phyloP scores from a whole-genome alignment of 805 yeast genomes.

The Zygosaccharomyces bisporus region DNA sequence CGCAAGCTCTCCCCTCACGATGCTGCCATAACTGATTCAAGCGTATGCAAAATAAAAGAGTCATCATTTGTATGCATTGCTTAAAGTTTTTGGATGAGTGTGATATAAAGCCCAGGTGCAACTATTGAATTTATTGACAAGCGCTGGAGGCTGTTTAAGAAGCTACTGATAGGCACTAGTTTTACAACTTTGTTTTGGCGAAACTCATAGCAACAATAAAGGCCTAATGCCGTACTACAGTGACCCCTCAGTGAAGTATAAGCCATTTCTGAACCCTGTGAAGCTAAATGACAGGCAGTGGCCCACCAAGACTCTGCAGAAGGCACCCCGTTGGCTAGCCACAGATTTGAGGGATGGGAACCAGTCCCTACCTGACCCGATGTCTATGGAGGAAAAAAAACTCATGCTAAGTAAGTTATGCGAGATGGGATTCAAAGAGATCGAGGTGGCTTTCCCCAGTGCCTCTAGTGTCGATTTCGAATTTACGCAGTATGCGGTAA shows the following conservation, averaged over 20 bases:
- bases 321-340: slow-evolving; percentile 77
- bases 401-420: slow-evolving; percentile 67
- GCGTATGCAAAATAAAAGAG: background rate
- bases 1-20: background rate
- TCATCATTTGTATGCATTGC: background rate
- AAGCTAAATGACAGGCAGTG: slow-evolving; percentile 60
- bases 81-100: background rate
- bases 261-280: slow-evolving; percentile 49
- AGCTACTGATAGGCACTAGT: background rate
- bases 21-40: background rate
- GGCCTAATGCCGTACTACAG: slow-evolving; percentile 31
- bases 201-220: too few relatives aligned
- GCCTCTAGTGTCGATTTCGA: slow-evolving; percentile 82
- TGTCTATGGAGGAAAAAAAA: slow-evolving; percentile 70
- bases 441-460: slow-evolving; percentile 76
- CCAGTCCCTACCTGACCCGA: slow-evolving; percentile 79
- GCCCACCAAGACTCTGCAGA: slow-evolving; percentile 63
- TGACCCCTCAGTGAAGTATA: slow-evolving; percentile 65
- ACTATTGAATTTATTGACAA: too few relatives aligned
- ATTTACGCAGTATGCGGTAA: slow-evolving; percentile 75
- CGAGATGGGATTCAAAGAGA: slow-evolving; percentile 74
- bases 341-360: slow-evolving; percentile 81
- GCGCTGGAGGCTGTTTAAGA: too few relatives aligned
- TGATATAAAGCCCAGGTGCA: too few relatives aligned
- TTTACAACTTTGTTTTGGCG: too few relatives aligned